A percentile compares a stretch with the other conserved stretches of the same genome.
Evolutionary conservation across 2,329 filamentous ascomycete species (phyloP).

Genomic region (Ophiostoma sp.): DNA sequence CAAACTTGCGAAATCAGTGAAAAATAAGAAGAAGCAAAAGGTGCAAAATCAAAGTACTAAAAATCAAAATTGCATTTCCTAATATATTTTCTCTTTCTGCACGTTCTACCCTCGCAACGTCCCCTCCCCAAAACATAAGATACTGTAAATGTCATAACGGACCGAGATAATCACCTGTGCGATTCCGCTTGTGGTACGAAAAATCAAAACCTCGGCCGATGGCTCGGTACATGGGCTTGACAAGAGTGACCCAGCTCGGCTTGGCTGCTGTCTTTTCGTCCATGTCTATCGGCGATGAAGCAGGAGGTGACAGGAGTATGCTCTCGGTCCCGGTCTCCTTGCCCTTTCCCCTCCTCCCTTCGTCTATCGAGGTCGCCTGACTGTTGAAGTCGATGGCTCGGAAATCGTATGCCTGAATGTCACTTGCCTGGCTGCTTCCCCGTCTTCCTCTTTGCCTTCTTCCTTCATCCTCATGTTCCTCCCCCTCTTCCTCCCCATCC

Average conservation of each 20-base stretch:
- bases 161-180: not conserved
- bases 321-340: not conserved
- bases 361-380: not conserved
- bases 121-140: not conserved
- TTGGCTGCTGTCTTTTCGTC: not conserved
- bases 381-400: not conserved
- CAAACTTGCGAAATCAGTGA: too few relatives aligned
- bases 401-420: not conserved
- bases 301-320: not conserved
- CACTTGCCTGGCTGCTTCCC: not conserved
- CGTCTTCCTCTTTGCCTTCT: not conserved
- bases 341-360: not conserved
- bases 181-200: not conserved
- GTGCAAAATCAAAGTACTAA: not conserved
- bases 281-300: not conserved
- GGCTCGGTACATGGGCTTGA: not conserved
- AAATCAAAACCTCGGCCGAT: slow-evolving; percentile 16
- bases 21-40: not conserved
- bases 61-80: not conserved
- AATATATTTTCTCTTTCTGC: not conserved
- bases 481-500: not conserved
- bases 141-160: slow-evolving; percentile 4
- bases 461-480: not conserved
- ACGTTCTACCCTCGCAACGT: not conserved
- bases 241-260: not conserved